Evolutionary conservation across 352 stramenopile species (phyloP).

Genomic region (Phytophthora foliorum): DNA sequence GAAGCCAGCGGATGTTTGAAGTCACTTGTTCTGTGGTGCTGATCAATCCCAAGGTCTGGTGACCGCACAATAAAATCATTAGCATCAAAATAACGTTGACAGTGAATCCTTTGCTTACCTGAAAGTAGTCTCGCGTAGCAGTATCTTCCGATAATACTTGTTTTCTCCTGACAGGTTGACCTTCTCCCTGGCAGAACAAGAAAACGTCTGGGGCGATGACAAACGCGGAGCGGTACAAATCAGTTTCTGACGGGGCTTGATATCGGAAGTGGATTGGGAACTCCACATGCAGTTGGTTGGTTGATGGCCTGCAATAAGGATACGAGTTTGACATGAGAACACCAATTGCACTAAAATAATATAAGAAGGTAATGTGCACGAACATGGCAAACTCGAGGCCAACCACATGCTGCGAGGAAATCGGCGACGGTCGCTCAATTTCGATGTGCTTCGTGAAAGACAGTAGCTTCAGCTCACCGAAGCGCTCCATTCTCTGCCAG

Average conservation of each 20-base stretch:
- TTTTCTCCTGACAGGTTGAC: background rate
- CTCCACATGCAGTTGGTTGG: conserved; percentile 34
- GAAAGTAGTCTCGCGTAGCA: conserved; percentile 18
- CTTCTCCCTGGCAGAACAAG: conserved; percentile 37
- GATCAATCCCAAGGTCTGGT: conserved; percentile 30
- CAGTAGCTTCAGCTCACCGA: conserved; percentile 51
- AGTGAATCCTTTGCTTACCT: conserved; percentile 20
- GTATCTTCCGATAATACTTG: conserved; percentile 8
- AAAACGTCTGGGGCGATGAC: conserved; percentile 62
- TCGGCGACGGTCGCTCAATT: conserved; percentile 63
- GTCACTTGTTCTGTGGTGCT: background rate
- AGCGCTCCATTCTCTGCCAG: conserved; percentile 64
- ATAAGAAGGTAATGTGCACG: conserved; percentile 11
- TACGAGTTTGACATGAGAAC: background rate
- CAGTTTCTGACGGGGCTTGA: conserved; percentile 54
- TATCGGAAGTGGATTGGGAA: conserved; percentile 76
- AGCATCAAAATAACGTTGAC: background rate
- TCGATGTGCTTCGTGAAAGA: conserved; percentile 71
- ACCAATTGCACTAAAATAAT: background rate
- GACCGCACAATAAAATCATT: conserved; percentile 13
- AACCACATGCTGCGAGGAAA: conserved; percentile 65
- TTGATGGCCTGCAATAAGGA: conserved; percentile 21
- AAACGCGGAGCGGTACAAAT: conserved; percentile 47
- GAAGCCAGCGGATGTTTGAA: conserved; percentile 34
- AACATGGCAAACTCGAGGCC: conserved; percentile 56